A percentile compares a stretch with the other conserved stretches of the same genome.
Conservation (phyloP, 495 filamentous ascomycete genomes). For the Podospora anserina region DNA sequence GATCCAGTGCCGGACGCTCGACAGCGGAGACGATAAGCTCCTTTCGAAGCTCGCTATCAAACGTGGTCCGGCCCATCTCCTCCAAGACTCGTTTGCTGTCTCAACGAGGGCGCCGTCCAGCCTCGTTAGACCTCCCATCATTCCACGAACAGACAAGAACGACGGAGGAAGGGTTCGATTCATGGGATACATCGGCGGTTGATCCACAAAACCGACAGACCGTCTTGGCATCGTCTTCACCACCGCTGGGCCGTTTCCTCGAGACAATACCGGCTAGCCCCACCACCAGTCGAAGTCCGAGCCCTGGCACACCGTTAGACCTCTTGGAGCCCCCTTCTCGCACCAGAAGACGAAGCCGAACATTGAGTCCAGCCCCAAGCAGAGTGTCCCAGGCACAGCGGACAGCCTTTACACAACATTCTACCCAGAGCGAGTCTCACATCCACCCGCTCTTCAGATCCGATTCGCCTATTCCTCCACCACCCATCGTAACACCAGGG, state of each 20-base stretch:
- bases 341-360: slow-evolving; percentile 39
- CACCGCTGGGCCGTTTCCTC: slow-evolving; percentile 42
- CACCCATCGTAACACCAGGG: slow-evolving; percentile 62
- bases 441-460: slow-evolving; percentile 85
- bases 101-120: slow-evolving; percentile 30
- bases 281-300: slow-evolving; percentile 48
- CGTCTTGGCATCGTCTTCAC: slow-evolving; percentile 46
- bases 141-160: slow-evolving; percentile 28
- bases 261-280: slow-evolving; percentile 62
- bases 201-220: slow-evolving; percentile 56
- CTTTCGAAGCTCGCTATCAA: slow-evolving; percentile 51
- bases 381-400: slow-evolving; percentile 28
- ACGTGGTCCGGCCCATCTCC: slow-evolving; percentile 48
- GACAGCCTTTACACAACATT: slow-evolving; percentile 35
- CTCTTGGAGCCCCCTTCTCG: slow-evolving; percentile 30
- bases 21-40: slow-evolving; percentile 51
- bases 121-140: slow-evolving; percentile 38
- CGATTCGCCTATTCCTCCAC: slow-evolving; percentile 67
- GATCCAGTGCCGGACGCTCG: slow-evolving; percentile 42
- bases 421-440: slow-evolving; percentile 59
- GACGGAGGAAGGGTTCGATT: slow-evolving; percentile 60
- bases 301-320: slow-evolving; percentile 46
- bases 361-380: slow-evolving; percentile 41
- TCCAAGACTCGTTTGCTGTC: slow-evolving; percentile 49
- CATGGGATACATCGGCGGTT: slow-evolving; percentile 64